Percentiles rank a stretch among this genome's conserved stretches.
Conservation (phyloP, 805 yeast genomes). For the Candida gorgasii region DNA sequence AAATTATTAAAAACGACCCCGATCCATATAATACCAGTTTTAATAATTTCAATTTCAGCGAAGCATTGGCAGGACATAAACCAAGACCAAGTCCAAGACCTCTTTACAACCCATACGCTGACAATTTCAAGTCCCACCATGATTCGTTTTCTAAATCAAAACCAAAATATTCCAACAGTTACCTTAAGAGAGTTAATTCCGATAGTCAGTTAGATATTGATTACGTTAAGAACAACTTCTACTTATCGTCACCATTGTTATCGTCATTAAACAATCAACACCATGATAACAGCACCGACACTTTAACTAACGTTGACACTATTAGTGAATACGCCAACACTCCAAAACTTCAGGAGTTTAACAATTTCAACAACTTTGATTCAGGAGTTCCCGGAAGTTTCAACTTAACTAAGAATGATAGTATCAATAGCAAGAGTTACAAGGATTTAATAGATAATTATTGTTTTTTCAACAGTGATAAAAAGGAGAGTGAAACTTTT, state of each 20-base stretch:
- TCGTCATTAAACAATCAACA: conserved; percentile 18
- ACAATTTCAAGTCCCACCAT: conserved; percentile 1
- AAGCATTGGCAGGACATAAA: conserved; percentile 2
- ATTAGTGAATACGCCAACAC: conserved; percentile 3
- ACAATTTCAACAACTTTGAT: conserved; percentile 5
- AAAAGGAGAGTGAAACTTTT: conserved; percentile 14
- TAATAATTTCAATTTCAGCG: conserved; percentile 4
- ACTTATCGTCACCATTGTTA: conserved; percentile 38
- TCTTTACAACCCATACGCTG: not conserved
- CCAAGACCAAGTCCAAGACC: not conserved
- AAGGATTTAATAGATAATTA: conserved; percentile 58
- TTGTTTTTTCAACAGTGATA: conserved; percentile 48
- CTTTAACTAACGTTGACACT: conserved; percentile 1
- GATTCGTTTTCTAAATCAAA: conserved; percentile 12
- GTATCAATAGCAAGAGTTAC: conserved; percentile 46
- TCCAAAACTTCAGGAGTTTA: not conserved
- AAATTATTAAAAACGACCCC: conserved; percentile 14
- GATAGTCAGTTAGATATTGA: conserved; percentile 26
- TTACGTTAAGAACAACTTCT: conserved; percentile 35
- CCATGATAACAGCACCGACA: conserved; percentile 7
- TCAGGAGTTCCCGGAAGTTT: conserved; percentile 6
- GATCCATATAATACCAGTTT: conserved; percentile 6
- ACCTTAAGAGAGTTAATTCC: conserved; percentile 32
- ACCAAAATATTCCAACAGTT: conserved; percentile 43
- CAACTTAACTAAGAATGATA: conserved; percentile 10